Conservation (phyloP, 192 early-diverging fungal genomes). For the Lunasporangiospora selenospora region DNA sequence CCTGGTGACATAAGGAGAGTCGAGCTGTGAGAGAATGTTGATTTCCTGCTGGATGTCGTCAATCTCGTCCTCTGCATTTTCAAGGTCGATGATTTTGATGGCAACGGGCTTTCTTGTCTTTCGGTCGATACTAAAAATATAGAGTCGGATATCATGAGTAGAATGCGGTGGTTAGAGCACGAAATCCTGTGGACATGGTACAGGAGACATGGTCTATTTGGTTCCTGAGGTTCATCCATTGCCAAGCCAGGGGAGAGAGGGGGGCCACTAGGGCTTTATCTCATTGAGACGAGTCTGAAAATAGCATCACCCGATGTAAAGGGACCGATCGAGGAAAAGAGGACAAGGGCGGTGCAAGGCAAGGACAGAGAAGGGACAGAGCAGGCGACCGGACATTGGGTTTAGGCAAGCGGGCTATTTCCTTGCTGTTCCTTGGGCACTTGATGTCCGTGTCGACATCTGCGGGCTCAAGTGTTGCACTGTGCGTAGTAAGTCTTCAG, state of each 20-base stretch:
- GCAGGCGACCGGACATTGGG: no score
- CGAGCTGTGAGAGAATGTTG: conserved; percentile 91
- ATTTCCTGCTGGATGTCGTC: conserved; percentile 99
- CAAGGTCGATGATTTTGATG: conserved; percentile 98
- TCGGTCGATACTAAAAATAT: conserved; percentile 67
- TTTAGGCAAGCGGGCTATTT: no score
- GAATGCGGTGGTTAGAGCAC: not conserved
- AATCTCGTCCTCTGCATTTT: conserved; percentile 97
- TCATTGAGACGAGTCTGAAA: not conserved
- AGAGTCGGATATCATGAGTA: conserved; percentile 26
- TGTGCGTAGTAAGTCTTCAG: no score
- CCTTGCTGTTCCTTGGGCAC: no score
- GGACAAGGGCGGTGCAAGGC: no score
- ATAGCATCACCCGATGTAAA: no score
- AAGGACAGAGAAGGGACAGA: no score
- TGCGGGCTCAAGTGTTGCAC: no score
- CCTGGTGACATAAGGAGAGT: conserved; percentile 86
- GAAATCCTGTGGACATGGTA: not conserved
- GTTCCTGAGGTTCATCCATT: not conserved
- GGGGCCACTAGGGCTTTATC: not conserved
- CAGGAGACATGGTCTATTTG: not conserved
- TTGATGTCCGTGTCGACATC: no score
- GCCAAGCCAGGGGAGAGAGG: not conserved
- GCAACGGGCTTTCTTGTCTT: conserved; percentile 79
- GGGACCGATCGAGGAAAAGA: no score